These are phyloP conservation scores for Melanomma pulvis-pyrius DNA, from an alignment of 495 filamentous ascomycete genomes.

Conservation along the genomic window DNA sequence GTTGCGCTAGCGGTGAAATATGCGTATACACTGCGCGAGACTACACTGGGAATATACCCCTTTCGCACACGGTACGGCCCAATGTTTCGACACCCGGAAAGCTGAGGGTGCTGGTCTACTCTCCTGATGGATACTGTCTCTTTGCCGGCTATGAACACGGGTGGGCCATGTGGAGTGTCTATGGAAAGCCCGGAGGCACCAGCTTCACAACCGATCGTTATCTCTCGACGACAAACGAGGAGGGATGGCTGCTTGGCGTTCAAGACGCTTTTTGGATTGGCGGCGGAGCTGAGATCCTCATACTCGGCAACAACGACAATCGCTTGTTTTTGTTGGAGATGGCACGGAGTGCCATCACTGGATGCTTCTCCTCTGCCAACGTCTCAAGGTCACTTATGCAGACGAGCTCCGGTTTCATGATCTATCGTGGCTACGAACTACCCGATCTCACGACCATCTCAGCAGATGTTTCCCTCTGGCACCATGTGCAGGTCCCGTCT, in stretches of 20 bases:
- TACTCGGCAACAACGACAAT: slow-evolving; percentile 69
- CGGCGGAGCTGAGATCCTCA: slow-evolving; percentile 80
- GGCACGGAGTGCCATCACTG: slow-evolving; percentile 85
- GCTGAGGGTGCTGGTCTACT: slow-evolving; percentile 79
- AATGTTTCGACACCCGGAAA: slow-evolving; percentile 69
- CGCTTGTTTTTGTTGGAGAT: slow-evolving; percentile 88
- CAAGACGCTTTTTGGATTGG: slow-evolving; percentile 80
- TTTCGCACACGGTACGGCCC: slow-evolving; percentile 77
- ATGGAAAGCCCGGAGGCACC: slow-evolving; percentile 80
- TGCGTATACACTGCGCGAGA: slow-evolving; percentile 88
- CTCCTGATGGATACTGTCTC: slow-evolving; percentile 93
- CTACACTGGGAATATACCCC: slow-evolving; percentile 87
- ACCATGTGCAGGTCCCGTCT: slow-evolving; percentile 82
- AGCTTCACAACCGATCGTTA: slow-evolving; percentile 73
- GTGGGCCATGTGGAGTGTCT: slow-evolving; percentile 97
- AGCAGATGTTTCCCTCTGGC: slow-evolving; percentile 90
- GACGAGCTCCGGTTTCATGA: slow-evolving; percentile 79
- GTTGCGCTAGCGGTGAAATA: slow-evolving; percentile 77
- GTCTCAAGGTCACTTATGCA: slow-evolving; percentile 85
- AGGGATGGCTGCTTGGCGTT: slow-evolving; percentile 79
- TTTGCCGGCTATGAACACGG: slow-evolving; percentile 92
- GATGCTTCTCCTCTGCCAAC: slow-evolving; percentile 88
- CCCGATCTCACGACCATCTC: slow-evolving; percentile 88
- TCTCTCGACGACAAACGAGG: slow-evolving; percentile 66
- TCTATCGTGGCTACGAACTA: slow-evolving; percentile 91